Percentiles rank a stretch among this genome's conserved stretches.
phyloP scores from a whole-genome alignment of 1,284 basidiomycete species.

The Naganishia liquefaciens region DNA sequence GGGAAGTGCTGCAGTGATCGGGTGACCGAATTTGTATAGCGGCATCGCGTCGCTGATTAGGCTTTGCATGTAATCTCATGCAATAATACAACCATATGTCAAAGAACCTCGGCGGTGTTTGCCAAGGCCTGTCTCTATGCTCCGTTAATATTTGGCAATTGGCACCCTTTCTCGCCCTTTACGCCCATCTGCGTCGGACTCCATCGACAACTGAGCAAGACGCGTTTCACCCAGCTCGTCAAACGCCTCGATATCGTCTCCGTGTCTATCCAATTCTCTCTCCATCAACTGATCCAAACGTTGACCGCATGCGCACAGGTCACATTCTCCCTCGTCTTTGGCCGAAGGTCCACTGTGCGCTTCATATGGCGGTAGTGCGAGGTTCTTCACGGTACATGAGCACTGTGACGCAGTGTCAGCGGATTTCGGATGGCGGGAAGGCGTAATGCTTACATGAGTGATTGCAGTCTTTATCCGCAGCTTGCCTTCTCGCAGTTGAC shows the following conservation, averaged over 20 bases:
- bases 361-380: constrained; percentile 29
- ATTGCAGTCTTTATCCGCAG: constrained; percentile 19
- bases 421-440: not conserved
- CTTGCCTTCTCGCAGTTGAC: constrained; percentile 22
- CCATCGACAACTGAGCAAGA: not conserved
- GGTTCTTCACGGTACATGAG: constrained; percentile 21
- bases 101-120: no score
- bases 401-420: constrained; percentile 1
- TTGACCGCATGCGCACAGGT: constrained; percentile 31
- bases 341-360: constrained; percentile 4
- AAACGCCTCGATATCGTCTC: constrained; percentile 23
- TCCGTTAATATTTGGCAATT: not conserved
- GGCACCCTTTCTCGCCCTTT: constrained; percentile 18
- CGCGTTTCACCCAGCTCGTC: constrained; percentile 11
- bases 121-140: not conserved
- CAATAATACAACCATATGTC: not conserved
- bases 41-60: not conserved
- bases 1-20: constrained; percentile 13
- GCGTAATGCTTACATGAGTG: constrained; percentile 20
- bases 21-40: not conserved
- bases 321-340: constrained; percentile 26
- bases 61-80: not conserved
- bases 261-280: constrained; percentile 28
- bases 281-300: constrained; percentile 28
- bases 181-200: not conserved